Evolutionary conservation across 2,329 filamentous ascomycete species (phyloP).

Genomic region (Fusarium gaditjirri): DNA sequence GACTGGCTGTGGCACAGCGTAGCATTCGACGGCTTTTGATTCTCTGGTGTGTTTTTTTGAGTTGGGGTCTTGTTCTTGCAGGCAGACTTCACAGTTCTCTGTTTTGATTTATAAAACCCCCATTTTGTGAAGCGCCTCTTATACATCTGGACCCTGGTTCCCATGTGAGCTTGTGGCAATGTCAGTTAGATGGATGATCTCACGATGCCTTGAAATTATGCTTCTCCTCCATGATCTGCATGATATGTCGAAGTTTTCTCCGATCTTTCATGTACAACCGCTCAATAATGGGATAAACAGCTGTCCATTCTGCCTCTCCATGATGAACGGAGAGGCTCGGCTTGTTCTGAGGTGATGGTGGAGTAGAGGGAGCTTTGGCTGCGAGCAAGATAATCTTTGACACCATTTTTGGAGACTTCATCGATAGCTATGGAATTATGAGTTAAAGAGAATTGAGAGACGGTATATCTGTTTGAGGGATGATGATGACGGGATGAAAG

Average conservation of each 20-base stretch:
- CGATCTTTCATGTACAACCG: conserved; percentile 11
- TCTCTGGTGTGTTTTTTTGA: not conserved
- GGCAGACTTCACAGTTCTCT: not conserved
- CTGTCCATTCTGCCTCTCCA: conserved; percentile 14
- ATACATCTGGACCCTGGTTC: conserved; percentile 7
- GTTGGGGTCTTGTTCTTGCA: fast-evolving
- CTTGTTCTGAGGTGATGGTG: not conserved
- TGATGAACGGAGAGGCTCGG: not conserved
- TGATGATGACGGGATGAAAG: not conserved
- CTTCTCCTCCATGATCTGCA: conserved; percentile 18
- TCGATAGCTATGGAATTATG: fast-evolving
- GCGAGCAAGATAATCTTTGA: not conserved
- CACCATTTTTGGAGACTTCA: not conserved
- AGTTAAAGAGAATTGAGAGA: fast-evolving
- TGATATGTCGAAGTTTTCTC: conserved; percentile 19
- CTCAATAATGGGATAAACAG: conserved; percentile 7
- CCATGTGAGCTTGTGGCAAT: not conserved
- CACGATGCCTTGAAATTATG: conserved; percentile 28
- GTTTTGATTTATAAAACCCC: conserved; percentile 22
- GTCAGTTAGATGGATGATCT: not conserved
- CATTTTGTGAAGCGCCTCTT: conserved; percentile 28
- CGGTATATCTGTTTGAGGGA: fast-evolving
- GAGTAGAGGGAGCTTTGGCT: not conserved
- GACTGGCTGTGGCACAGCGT: not conserved
- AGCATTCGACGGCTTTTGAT: too few species aligned